A percentile compares a stretch with the other conserved stretches of the same genome.
Conservation (phyloP, 2,329 filamentous ascomycete species). For the Colletotrichum nymphaeae region DNA sequence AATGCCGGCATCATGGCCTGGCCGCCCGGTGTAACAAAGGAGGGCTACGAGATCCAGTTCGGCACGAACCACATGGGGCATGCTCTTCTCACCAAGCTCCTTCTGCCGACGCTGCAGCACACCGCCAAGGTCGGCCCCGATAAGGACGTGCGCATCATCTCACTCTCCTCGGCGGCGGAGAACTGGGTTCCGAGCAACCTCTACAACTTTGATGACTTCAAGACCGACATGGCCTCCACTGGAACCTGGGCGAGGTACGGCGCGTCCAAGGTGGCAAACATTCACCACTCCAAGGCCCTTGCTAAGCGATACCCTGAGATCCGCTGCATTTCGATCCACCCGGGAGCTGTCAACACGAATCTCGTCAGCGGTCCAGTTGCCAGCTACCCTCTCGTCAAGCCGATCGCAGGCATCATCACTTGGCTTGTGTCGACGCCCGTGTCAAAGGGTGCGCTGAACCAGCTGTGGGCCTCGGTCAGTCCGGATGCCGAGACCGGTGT, state of each 20-base stretch:
- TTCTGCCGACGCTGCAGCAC: constrained; percentile 45
- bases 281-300: constrained; percentile 36
- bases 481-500: constrained; percentile 40
- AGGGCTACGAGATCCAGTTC: constrained; percentile 62
- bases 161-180: constrained; percentile 33
- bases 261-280: constrained; percentile 50
- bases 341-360: constrained; percentile 46
- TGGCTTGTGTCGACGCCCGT: constrained; percentile 10
- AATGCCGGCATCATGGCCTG: constrained; percentile 59
- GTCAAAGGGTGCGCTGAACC: constrained; percentile 30
- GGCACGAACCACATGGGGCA: constrained; percentile 63
- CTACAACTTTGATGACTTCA: constrained; percentile 35
- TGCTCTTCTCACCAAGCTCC: constrained; percentile 54
- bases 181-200: constrained; percentile 11
- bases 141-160: constrained; percentile 35
- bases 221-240: constrained; percentile 38
- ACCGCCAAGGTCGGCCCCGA: constrained; percentile 39
- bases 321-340: constrained; percentile 59
- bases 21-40: constrained; percentile 48
- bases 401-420: neutral
- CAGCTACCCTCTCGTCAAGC: constrained; percentile 24
- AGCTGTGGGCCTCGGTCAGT: constrained; percentile 35
- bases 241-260: constrained; percentile 59
- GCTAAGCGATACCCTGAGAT: constrained; percentile 52
- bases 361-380: constrained; percentile 34